Conservation (phyloP, 306 rosid genomes). For the Abrus precatorius region DNA sequence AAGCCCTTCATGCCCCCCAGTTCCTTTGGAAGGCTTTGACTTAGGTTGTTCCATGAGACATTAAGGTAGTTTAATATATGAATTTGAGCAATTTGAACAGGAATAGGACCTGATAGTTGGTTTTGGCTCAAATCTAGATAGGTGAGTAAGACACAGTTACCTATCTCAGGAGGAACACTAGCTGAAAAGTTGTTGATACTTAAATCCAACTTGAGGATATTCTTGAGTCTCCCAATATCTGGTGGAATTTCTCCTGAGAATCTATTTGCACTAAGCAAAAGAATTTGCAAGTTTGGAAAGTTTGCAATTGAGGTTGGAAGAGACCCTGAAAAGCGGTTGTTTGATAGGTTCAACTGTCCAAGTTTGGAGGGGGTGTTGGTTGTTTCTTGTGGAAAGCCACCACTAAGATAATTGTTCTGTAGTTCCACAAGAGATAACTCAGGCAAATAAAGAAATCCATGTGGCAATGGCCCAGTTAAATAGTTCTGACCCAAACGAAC, state of each 20-base stretch:
- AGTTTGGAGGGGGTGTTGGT: conserved; percentile 58
- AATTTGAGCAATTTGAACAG: conserved; percentile 67
- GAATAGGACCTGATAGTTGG: conserved; percentile 77
- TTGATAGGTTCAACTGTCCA: conserved; percentile 71
- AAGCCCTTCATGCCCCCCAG: conserved; percentile 73
- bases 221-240: conserved; percentile 63
- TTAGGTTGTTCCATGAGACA: conserved; percentile 78
- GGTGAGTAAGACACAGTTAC: conserved; percentile 65
- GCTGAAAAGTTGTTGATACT: conserved; percentile 78
- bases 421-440: conserved; percentile 68
- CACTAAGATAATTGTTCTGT: conserved; percentile 77
- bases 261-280: conserved; percentile 66
- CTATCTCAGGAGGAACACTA: conserved; percentile 68
- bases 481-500: conserved; percentile 88
- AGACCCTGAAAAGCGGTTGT: conserved; percentile 73
- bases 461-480: conserved; percentile 73
- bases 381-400: conserved; percentile 58
- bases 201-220: conserved; percentile 65
- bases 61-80: conserved; percentile 79
- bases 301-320: conserved; percentile 72
- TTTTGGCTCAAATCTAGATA: conserved; percentile 85
- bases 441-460: conserved; percentile 77
- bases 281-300: conserved; percentile 72
- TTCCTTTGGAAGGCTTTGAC: conserved; percentile 70
- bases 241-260: conserved; percentile 74